Percentiles rank a stretch among this genome's conserved stretches.
phyloP scores from a whole-genome alignment of 306 rosid genomes.

The Medicago ruthenica region DNA sequence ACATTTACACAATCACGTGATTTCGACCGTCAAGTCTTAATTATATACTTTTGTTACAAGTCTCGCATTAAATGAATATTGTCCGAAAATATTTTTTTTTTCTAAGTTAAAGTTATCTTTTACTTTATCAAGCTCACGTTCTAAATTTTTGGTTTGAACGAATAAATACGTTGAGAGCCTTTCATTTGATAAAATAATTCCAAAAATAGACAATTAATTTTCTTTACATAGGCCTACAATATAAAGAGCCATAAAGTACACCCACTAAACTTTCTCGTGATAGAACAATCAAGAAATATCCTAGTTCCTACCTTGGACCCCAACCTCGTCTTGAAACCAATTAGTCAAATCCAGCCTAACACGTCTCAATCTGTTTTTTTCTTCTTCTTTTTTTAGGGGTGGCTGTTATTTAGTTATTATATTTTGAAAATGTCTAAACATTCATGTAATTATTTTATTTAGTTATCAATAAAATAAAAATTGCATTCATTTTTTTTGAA shows the following conservation, averaged over 20 bases:
- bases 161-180: too few species aligned
- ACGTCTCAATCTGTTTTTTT: background rate
- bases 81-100: too few species aligned
- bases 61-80: too few species aligned
- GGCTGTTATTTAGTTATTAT: background rate
- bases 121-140: too few species aligned
- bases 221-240: slow-evolving; percentile 32
- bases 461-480: too few species aligned
- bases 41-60: background rate
- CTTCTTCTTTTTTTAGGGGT: too few species aligned
- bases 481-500: too few species aligned
- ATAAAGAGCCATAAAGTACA: slow-evolving; percentile 24
- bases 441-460: slow-evolving; percentile 8
- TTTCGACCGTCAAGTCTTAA: background rate
- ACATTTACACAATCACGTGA: background rate
- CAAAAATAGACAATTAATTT: too few species aligned
- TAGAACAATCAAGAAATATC: slow-evolving; percentile 34
- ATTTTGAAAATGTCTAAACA: background rate
- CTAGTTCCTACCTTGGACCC: slow-evolving; percentile 20
- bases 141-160: too few species aligned
- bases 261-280: slow-evolving; percentile 27
- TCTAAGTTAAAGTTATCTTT: too few species aligned
- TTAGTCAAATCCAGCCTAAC: slow-evolving; percentile 35
- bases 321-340: slow-evolving; percentile 27
- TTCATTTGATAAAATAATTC: too few species aligned